These are phyloP conservation scores for Tetrapisispora namnaoensis DNA, from an alignment of 805 yeast species.

Conservation along the genomic window DNA sequence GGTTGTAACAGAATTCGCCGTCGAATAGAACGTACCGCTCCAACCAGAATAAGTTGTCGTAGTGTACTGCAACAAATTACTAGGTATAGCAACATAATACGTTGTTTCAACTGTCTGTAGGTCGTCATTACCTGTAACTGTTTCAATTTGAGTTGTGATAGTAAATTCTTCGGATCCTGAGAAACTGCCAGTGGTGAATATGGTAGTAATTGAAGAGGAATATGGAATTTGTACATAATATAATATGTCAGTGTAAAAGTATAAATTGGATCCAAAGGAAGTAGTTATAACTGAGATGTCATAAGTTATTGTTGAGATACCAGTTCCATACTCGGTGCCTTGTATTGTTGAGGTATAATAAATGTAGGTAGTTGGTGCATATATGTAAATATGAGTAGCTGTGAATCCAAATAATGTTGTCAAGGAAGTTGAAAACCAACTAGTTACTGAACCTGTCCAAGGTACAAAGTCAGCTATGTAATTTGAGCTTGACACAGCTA, in stretches of 20 bases:
- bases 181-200: background rate
- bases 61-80: background rate
- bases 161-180: background rate
- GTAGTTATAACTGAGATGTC: background rate
- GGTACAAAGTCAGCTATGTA: background rate
- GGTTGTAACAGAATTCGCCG: background rate
- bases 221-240: background rate
- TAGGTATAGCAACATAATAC: background rate
- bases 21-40: slow-evolving; percentile 2
- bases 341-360: background rate
- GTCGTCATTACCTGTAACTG: background rate
- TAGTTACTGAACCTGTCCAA: background rate
- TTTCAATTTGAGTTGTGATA: background rate
- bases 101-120: background rate
- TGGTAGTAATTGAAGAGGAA: background rate
- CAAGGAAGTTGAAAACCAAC: background rate
- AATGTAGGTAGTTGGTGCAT: background rate
- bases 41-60: slow-evolving; percentile 1
- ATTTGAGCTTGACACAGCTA: background rate
- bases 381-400: background rate
- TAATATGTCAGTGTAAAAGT: background rate
- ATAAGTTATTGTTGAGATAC: background rate
- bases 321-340: background rate
- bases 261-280: background rate
- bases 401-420: background rate